These are phyloP conservation scores for Shiraia bambusicola DNA, from an alignment of 2,329 filamentous ascomycete genomes.

Conservation along the genomic window DNA sequence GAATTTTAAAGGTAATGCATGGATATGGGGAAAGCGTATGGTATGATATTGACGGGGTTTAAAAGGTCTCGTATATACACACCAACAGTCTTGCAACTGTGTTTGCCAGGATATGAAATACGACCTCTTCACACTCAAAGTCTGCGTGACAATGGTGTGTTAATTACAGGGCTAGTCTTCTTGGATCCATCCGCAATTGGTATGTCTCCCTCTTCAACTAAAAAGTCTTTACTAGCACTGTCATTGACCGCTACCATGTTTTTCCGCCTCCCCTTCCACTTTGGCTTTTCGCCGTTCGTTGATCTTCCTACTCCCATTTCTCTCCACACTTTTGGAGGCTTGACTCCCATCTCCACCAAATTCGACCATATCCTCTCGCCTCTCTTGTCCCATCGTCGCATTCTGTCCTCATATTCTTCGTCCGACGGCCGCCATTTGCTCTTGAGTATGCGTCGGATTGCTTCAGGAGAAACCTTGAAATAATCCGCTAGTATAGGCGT, in stretches of 20 bases:
- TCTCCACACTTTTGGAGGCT: slow-evolving; percentile 57
- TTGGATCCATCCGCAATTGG: slow-evolving; percentile 30
- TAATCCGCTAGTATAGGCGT: slow-evolving; percentile 71
- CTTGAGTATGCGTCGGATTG: slow-evolving; percentile 81
- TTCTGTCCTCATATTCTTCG: slow-evolving; percentile 47
- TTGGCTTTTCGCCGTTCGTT: slow-evolving; percentile 28
- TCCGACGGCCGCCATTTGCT: slow-evolving; percentile 69
- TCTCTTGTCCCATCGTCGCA: slow-evolving; percentile 50
- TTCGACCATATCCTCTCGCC: slow-evolving; percentile 53
- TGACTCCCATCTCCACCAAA: slow-evolving; percentile 54
- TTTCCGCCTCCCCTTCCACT: slow-evolving; percentile 36
- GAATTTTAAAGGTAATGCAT: no score
- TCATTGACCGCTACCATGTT: slow-evolving; percentile 34
- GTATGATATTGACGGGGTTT: no score
- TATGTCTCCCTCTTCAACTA: slow-evolving; percentile 27
- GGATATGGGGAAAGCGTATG: no score
- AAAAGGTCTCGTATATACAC: no score
- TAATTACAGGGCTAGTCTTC: slow-evolving; percentile 5
- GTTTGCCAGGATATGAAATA: no score
- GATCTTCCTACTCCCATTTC: slow-evolving; percentile 47
- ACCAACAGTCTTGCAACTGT: no score
- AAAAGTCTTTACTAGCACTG: slow-evolving; percentile 20
- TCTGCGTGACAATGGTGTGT: slow-evolving; percentile 11
- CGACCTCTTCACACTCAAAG: no score
- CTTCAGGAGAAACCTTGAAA: slow-evolving; percentile 86